phyloP scores from a whole-genome alignment of 2,329 filamentous ascomycete species.

The Fusarium sp. region DNA sequence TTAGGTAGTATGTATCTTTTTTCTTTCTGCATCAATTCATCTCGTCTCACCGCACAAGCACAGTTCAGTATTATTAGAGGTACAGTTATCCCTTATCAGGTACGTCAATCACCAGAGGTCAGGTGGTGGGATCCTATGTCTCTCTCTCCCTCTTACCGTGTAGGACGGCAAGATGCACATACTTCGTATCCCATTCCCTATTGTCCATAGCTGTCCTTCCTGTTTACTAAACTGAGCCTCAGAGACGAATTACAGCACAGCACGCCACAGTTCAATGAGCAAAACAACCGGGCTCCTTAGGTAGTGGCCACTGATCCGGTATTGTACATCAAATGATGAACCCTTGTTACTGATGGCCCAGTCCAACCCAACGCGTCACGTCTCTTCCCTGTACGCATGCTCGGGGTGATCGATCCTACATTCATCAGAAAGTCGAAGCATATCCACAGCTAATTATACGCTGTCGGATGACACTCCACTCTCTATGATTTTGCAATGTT shows the following conservation, averaged over 20 bases:
- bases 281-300: no score
- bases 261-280: slow-evolving; percentile 14
- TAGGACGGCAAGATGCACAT: background rate
- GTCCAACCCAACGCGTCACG: slow-evolving; percentile 37
- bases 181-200: slow-evolving; percentile 3
- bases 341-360: slow-evolving; percentile 37
- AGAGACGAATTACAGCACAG: slow-evolving; percentile 2
- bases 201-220: background rate
- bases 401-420: slow-evolving; percentile 37
- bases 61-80: background rate
- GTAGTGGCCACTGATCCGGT: slow-evolving; percentile 5
- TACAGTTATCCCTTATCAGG: background rate
- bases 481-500: slow-evolving; percentile 33
- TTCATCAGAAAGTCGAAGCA: slow-evolving; percentile 22
- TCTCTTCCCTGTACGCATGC: slow-evolving; percentile 18
- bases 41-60: slow-evolving; percentile 11
- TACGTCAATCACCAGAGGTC: background rate
- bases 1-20: slow-evolving; percentile 18
- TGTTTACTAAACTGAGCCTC: slow-evolving; percentile 6
- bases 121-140: background rate
- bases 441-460: slow-evolving; percentile 43
- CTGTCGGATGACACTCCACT: slow-evolving; percentile 34
- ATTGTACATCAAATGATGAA: slow-evolving; percentile 15
- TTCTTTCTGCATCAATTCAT: slow-evolving; percentile 11
- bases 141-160: background rate